Conservation (phyloP, 176 grass and related monocot species). For the Avena eriantha region DNA sequence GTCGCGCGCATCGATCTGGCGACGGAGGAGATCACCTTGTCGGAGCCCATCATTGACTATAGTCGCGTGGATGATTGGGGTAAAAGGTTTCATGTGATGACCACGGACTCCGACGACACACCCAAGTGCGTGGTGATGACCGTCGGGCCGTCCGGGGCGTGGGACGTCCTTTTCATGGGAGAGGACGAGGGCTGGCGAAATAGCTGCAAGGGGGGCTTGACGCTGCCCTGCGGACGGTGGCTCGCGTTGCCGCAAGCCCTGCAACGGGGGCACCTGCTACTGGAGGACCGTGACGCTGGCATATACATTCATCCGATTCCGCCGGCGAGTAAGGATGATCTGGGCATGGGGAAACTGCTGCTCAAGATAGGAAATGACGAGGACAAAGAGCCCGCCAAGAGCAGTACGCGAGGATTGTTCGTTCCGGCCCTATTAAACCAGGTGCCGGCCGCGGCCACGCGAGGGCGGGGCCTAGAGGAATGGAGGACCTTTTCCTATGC, state of each 20-base stretch:
- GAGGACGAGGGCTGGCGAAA: neutral
- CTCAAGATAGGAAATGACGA: neutral
- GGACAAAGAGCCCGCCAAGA: no score
- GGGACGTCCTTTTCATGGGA: neutral
- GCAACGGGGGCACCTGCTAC: slow-evolving; percentile 9
- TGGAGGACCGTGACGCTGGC: neutral
- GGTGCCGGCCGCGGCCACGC: no score
- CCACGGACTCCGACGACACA: neutral
- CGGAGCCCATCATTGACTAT: neutral
- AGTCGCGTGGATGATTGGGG: no score
- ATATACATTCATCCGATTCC: neutral
- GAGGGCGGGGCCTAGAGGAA: no score
- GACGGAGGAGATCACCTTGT: neutral
- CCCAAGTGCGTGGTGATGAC: neutral
- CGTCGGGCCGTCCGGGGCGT: neutral
- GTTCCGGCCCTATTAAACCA: neutral
- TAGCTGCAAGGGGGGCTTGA: neutral
- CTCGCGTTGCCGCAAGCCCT: neutral
- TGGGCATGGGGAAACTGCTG: neutral
- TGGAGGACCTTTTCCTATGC: neutral
- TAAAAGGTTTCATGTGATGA: no score
- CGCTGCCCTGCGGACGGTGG: neutral
- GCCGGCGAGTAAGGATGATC: neutral
- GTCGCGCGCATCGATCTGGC: neutral
- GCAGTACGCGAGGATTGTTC: neutral